phyloP scores from a whole-genome alignment of 2,329 filamentous ascomycete species.

The Aspergillus luchuensis region DNA sequence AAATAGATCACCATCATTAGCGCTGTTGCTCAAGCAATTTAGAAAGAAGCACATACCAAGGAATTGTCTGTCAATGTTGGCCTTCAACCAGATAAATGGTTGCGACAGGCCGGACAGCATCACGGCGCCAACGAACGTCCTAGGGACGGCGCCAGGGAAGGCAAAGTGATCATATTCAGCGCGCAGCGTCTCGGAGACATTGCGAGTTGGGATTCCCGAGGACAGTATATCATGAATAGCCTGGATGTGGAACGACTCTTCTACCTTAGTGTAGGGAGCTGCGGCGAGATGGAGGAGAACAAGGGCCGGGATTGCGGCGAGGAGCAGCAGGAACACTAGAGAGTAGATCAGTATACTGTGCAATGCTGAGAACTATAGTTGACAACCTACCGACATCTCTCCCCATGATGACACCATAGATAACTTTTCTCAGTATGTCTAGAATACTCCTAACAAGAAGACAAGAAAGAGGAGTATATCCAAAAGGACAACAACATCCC shows the following conservation, averaged over 20 bases:
- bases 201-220: conserved; percentile 70
- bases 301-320: conserved; percentile 62
- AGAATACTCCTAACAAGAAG: background rate
- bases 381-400: conserved; percentile 25
- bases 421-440: background rate
- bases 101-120: conserved; percentile 72
- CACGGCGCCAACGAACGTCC: conserved; percentile 83
- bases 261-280: conserved; percentile 93
- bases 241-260: conserved; percentile 98
- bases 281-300: conserved; percentile 69
- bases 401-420: conserved; percentile 21
- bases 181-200: conserved; percentile 58
- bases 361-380: background rate
- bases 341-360: background rate
- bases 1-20: conserved; percentile 1
- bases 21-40: background rate
- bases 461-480: background rate
- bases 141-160: conserved; percentile 88
- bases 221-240: conserved; percentile 85
- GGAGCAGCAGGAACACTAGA: conserved; percentile 27
- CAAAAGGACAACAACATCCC: background rate
- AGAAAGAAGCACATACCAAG: conserved; percentile 47
- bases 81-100: conserved; percentile 62
- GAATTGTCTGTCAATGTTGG: conserved; percentile 60
- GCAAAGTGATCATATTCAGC: conserved; percentile 81